Base-by-base conservation (phyloP, 1,139 yeast genomes). In the Pneumocystis carinii region DNA sequence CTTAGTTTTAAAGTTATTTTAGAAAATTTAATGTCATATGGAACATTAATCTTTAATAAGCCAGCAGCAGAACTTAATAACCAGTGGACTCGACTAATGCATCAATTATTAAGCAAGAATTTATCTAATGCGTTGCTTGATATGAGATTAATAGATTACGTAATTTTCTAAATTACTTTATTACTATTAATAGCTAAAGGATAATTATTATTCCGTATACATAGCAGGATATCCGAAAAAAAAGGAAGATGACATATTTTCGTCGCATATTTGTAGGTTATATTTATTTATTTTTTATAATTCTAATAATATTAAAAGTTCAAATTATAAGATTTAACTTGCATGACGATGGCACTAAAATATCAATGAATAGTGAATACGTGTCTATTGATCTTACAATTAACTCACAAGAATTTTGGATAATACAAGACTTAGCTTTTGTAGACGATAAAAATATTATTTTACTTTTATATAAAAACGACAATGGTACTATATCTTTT, bases 391-490 rank as follows among this genome's bases (percentile, higher is more conserved):
- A 48, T 48, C 32, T 48, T 24, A 48, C 55, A 48, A 48, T 48
- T 10, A 48, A 48, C 32, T 24, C 32, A 48, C n/a, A 48, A 48
- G 55, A 48, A 12, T 48, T 48, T 48, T 48, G 55, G 55, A 12
- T 48, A 48, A 24, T 48, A 48, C 55, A 48, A 12, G 55, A 48
- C 12, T 27, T 61, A 19, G 42, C 42, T 19, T 61, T 63, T 61
- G 37, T 63, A 36, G 63, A 63, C 42, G 64, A 63, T 7, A 27
- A 24, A 27, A 61, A 41, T 36, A 15, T 63, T 19, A 59, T 63
- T 29, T 42, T 63, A 8, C 59, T 63, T 32, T 48, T 48, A 48
- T 48, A 48, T 48, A 48, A 48, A 48, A 48, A 48, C n/a, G 27
- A 48, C 19, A 48, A 48, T 48, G 55, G 55, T 48, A 48, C 32